Evolutionary conservation across 2,329 filamentous ascomycete genomes (phyloP).

Genomic region (Claviceps cyperi): DNA sequence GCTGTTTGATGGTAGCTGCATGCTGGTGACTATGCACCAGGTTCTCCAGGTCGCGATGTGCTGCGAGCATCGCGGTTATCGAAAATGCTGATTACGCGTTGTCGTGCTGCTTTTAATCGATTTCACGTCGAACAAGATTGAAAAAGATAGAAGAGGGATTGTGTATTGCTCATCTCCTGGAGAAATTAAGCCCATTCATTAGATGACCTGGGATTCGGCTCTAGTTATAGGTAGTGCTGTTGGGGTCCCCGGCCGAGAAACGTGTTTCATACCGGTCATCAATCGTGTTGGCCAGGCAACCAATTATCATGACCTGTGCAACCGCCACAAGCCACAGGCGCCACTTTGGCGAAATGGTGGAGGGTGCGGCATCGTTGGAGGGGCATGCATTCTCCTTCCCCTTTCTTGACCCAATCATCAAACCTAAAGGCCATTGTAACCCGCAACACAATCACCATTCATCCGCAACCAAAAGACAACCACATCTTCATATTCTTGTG

Average conservation of each 20-base stretch:
- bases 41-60: constrained; percentile 79
- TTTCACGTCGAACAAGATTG: not conserved
- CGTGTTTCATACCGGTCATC: constrained; percentile 3
- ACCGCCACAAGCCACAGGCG: constrained; percentile 17
- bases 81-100: not conserved
- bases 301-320: constrained; percentile 1
- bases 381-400: constrained; percentile 22
- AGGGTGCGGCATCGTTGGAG: constrained; percentile 16
- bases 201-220: not conserved
- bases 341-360: not conserved
- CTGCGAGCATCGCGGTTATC: constrained; percentile 49
- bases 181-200: not conserved
- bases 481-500: constrained; percentile 3
- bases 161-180: not conserved
- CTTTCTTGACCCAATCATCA: constrained; percentile 17
- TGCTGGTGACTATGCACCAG: constrained; percentile 65
- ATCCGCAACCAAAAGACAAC: constrained; percentile 8
- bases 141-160: not conserved
- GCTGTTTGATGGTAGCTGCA: constrained; percentile 51
- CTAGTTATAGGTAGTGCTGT: constrained; percentile 7
- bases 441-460: constrained; percentile 16
- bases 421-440: constrained; percentile 17
- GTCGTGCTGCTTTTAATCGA: not conserved
- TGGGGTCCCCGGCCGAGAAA: constrained; percentile 6
- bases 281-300: constrained; percentile 17